Base-by-base conservation (phyloP, 2,329 filamentous ascomycete genomes). In the Sordariomycetes sp. region DNA sequence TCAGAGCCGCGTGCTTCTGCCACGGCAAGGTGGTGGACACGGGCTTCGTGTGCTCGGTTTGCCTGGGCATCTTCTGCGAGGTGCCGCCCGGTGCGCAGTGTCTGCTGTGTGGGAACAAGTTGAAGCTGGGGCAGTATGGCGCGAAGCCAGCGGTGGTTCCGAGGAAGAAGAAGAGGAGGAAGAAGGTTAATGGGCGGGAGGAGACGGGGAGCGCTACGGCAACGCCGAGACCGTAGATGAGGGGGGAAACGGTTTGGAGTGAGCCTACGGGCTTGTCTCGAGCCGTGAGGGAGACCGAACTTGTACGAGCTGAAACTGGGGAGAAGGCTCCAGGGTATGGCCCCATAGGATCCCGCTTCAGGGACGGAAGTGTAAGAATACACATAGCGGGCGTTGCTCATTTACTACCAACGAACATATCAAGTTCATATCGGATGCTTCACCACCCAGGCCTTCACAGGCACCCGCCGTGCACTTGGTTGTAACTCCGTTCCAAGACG, bases 1-100 rank as follows among this genome's bases (percentile, higher is more conserved):
- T 99, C 70, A 85, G 94, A 51, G 93, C 95, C n/a, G 94, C 94
- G 3, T 99, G 94, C 70, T 99, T 99, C 74, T 99, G 94, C 70
- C 94, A 99, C 73, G 81, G 93, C 55, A 84, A 83, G 40, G 90
- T 97, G 22, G 87, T 99, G 51, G 90, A 97, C 71, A 84, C 92
- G 1, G 94, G 92, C 10, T 99, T 90, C 69, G 93, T 99, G 43
- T 99, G 94, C 76, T 96, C 90, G 61, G 91, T 99, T 64, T 99
- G 94, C 68, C 77, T 99, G 52, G 96, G 90, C 71, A 99, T 96
- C 65, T 96, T 96, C 70, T 96, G 91, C 73, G 77, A 82, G 65
- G 70, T 79, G 1, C 81, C 81, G 1, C 71, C 72, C 3, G 81
- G 82, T 56, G 83, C 82, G 2, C 82, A 86, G 62, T 96, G 91